Evolutionary conservation across 164 flowering plant species (phyloP), one percentile per base, ranked within the genome.

Genomic region (Aristolochia californica): DNA sequence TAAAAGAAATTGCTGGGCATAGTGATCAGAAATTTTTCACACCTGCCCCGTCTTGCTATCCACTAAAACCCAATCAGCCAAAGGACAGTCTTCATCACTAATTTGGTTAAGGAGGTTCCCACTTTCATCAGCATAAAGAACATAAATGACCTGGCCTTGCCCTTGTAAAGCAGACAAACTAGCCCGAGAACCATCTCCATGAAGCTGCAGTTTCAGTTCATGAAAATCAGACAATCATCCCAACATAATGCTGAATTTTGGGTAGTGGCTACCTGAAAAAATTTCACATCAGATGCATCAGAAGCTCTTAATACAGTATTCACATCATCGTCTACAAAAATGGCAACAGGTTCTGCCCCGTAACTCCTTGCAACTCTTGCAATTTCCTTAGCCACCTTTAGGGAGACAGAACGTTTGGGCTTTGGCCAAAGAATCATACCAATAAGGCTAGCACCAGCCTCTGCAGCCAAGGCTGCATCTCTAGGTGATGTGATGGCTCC

Each of bases 361-460:
- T 73, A 72, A 54, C 74, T 78, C 60, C 79, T 70, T 20, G 91
- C 90, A 66, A 75, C 85, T 66, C 75, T 84, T 34, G 97, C 83
- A 47, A 89, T 89, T 56, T 89, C 96, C 75, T 79, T 84, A 14
- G 96, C 96, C 51, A 75, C 74, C 0, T 83, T 62, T 49, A 84
- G 68, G 28, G 98, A 81, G 58, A 93, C 71, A 2, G 96, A 87
- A 43, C 96, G 96, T 64, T 85, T 93, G 24, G 97, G 87, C 47
- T 87, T 78, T 45, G 98, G 98, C 97, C 97, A 93, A 52, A 93
- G 48, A 65, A 87, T 89, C 99, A 87, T 89, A 61, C 97, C 97
- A 47, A 93, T 81, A 59, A 87, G 78, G 72, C 40, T 59, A 49
- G 72, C 75, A 57, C 75, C 75, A 27, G 75, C 69, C 60, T 72